A percentile compares a stretch with the other conserved stretches of the same genome.
phyloP scores from a whole-genome alignment of 2,329 filamentous ascomycete species.

The Leptographium procerum region DNA sequence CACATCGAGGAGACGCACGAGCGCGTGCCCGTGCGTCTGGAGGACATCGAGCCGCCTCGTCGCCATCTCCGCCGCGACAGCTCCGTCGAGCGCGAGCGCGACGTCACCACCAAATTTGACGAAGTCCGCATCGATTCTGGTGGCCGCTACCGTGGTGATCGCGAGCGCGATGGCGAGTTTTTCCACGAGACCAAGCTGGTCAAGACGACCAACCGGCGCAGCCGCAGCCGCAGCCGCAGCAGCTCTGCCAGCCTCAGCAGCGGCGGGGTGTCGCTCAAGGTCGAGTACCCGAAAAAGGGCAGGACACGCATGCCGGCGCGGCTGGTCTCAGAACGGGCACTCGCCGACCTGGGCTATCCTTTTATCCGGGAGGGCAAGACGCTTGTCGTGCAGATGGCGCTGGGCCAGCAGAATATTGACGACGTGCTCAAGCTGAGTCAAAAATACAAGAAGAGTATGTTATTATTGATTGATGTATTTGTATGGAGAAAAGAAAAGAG shows the following conservation, averaged over 20 bases:
- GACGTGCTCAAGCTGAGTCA: conserved; percentile 76
- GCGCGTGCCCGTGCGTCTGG: conserved; percentile 19
- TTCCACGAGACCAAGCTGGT: conserved; percentile 52
- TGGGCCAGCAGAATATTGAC: conserved; percentile 86
- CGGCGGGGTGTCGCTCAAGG: conserved; percentile 33
- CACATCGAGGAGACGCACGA: conserved; percentile 30
- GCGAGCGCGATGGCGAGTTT: conserved; percentile 29
- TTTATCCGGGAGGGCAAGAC: conserved; percentile 80
- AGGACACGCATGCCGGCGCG: conserved; percentile 80
- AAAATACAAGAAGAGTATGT: conserved; percentile 52
- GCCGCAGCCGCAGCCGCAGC: conserved; percentile 24
- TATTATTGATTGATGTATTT: too few relatives aligned
- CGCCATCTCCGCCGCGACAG: conserved; percentile 34
- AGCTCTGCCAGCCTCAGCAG: conserved; percentile 33
- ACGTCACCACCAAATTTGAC: not conserved
- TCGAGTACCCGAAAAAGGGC: conserved; percentile 66
- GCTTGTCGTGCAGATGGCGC: conserved; percentile 69
- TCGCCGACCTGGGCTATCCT: conserved; percentile 77
- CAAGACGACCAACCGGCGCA: conserved; percentile 22
- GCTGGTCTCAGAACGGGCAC: conserved; percentile 67
- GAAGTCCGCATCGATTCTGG: conserved; percentile 38
- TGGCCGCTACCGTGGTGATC: not conserved
- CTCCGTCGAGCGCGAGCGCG: conserved; percentile 4
- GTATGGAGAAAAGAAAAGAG: too few relatives aligned
- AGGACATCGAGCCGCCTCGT: conserved; percentile 41